Conservation (phyloP, 148 eudicot genomes). For the Pouteria glomerata region DNA sequence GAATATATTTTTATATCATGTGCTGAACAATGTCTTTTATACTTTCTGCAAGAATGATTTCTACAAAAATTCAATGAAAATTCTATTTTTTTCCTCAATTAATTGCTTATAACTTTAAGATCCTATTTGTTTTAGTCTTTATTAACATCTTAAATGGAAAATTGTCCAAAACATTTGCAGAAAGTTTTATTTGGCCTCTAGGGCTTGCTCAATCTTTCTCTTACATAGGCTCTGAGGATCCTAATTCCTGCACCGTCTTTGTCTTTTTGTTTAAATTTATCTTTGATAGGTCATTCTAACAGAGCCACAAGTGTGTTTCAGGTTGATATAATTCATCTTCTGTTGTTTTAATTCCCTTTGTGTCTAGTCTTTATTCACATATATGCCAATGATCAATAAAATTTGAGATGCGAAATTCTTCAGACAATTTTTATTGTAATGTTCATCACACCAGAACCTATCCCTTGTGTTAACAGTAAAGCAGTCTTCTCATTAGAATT, state of each 20-base stretch:
- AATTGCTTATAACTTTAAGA: not conserved
- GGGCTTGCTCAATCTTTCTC: not conserved
- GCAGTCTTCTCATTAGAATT: not conserved
- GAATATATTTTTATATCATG: too few species aligned
- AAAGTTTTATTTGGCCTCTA: not conserved
- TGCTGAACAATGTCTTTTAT: too few species aligned
- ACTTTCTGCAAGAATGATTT: too few species aligned
- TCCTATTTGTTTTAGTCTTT: not conserved
- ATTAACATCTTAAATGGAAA: too few species aligned
- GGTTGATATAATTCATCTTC: too few species aligned
- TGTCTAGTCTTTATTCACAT: not conserved
- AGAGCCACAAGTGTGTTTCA: too few species aligned
- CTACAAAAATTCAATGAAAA: not conserved
- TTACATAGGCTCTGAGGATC: not conserved
- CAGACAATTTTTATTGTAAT: not conserved
- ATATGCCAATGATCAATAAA: not conserved
- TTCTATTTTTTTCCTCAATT: not conserved
- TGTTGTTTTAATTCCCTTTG: not conserved
- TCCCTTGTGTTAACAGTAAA: not conserved
- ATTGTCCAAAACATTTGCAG: not conserved
- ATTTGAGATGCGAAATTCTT: not conserved
- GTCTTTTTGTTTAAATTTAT: not conserved
- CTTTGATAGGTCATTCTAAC: not conserved
- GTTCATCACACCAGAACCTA: not conserved
- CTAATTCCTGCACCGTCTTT: not conserved